Base-by-base conservation (phyloP, 345 rosid species). In the Rhodamnia rubescens region DNA sequence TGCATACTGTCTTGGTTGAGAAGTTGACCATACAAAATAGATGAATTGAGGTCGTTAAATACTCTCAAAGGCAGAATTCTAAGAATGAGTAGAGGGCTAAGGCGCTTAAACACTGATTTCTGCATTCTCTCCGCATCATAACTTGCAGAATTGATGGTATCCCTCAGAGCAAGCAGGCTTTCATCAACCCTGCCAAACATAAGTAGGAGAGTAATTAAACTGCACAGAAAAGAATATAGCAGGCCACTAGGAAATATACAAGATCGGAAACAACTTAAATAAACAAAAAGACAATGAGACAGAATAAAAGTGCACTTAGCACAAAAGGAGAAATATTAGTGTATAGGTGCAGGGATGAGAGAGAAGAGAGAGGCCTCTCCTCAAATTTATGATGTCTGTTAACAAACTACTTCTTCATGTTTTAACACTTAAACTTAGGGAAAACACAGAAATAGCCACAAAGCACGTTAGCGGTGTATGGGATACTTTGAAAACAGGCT, bases 31-130 rank as follows among this genome's bases (percentile, higher is more conserved):
- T 95, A 94, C 90, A 94, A 55, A 58, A 89, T 80, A 85, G 90
- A 88, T 29, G 91, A 91, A 82, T 86, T 87, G 86, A 92, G 90
- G 90, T 93, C 89, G 83, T 92, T 86, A 88, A 96, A 96, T 78
- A 96, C 92, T 91, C 93, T 90, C 85, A 95, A 85, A 11, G 99
- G 99, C 90, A 96, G 99, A 84, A 96, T 82, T 88, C 95, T 92
- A 85, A 96, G 87, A 78, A 96, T 87, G 85, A 96, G 99, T 86
- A 96, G 84, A 11, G 99, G 99, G 90, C 96, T 95, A 83, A 96
- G 98, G 83, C 89, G 95, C 83, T 92, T 93, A 93, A 93, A 96
- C 55, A 96, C 89, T 84, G 85, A 88, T 82, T 89, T 93, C 87
- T 92, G 93, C 88, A 89, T 85, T 84, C 69, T 86, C 85, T 83